phyloP scores from a whole-genome alignment of 2,329 filamentous ascomycete species.

The Colletotrichum sp. region DNA sequence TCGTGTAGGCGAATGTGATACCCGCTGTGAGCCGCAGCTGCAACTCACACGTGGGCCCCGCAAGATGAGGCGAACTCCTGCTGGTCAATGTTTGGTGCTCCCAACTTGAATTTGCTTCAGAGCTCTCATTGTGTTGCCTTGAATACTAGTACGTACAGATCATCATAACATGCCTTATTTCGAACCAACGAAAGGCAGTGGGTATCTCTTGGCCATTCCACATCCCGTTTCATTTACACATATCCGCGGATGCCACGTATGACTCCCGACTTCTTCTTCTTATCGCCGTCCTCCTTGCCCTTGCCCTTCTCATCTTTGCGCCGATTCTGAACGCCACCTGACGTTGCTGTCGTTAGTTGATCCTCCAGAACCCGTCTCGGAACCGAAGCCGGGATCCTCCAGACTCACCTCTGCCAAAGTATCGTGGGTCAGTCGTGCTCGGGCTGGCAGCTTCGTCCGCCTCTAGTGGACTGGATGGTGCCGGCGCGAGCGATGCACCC shows the following conservation, averaged over 20 bases:
- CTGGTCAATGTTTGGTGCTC: not conserved
- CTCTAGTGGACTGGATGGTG: slow-evolving; percentile 35
- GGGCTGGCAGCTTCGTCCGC: slow-evolving; percentile 34
- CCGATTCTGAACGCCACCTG: slow-evolving; percentile 54
- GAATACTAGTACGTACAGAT: not conserved
- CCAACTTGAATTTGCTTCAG: not conserved
- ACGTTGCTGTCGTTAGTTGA: not conserved
- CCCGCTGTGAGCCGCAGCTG: not conserved
- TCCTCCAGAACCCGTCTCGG: slow-evolving; percentile 34
- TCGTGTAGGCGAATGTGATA: not conserved
- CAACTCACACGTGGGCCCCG: not conserved
- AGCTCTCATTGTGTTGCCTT: not conserved
- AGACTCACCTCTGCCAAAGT: slow-evolving; percentile 51
- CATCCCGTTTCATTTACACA: slow-evolving; percentile 23
- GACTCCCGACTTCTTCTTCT: slow-evolving; percentile 42
- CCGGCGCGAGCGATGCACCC: slow-evolving; percentile 40
- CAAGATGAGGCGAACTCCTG: not conserved
- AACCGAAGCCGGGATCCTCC: not conserved
- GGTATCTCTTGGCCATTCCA: not conserved
- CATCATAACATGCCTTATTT: not conserved
- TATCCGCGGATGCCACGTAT: slow-evolving; percentile 48
- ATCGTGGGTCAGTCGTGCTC: slow-evolving; percentile 39
- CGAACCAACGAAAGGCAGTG: not conserved
- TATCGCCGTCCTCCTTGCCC: slow-evolving; percentile 44
- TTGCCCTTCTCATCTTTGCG: slow-evolving; percentile 58